phyloP scores from a whole-genome alignment of 2,329 filamentous ascomycete genomes.

The Pseudogymnoascus sp. region DNA sequence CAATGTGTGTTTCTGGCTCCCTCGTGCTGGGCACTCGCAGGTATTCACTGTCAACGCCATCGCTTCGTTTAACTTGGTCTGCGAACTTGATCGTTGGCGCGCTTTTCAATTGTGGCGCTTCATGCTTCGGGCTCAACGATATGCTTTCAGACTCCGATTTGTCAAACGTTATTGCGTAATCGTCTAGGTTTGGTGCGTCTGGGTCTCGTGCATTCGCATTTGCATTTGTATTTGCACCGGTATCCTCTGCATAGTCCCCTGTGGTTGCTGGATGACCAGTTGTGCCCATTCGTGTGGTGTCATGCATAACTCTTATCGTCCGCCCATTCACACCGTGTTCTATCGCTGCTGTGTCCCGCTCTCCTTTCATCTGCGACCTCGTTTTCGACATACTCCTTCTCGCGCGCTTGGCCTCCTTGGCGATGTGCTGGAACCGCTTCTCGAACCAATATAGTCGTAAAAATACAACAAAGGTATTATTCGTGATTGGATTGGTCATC shows the following conservation, averaged over 20 bases:
- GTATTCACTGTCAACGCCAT: slow-evolving; percentile 46
- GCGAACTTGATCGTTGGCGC: slow-evolving; percentile 52
- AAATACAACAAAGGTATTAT: slow-evolving; percentile 82
- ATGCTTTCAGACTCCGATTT: not conserved
- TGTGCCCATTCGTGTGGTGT: slow-evolving; percentile 32
- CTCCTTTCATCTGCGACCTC: slow-evolving; percentile 38
- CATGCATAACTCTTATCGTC: slow-evolving; percentile 59
- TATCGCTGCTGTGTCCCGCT: slow-evolving; percentile 36
- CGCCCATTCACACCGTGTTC: slow-evolving; percentile 55
- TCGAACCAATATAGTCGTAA: slow-evolving; percentile 97
- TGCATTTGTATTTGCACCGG: not conserved
- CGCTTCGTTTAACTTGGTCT: slow-evolving; percentile 54
- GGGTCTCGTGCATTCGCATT: not conserved
- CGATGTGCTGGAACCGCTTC: slow-evolving; percentile 83
- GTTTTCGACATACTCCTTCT: slow-evolving; percentile 55
- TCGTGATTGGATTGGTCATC: slow-evolving; percentile 73
- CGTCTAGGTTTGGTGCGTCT: not conserved
- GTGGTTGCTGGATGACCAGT: not conserved
- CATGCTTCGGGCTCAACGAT: not conserved
- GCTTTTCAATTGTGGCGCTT: slow-evolving; percentile 12
- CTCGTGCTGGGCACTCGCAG: slow-evolving; percentile 44
- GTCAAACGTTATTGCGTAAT: slow-evolving; percentile 8
- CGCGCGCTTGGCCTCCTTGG: slow-evolving; percentile 60
- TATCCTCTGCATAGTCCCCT: not conserved
- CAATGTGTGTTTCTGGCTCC: slow-evolving; percentile 72